Evolutionary conservation across 1,284 basidiomycete species (phyloP).

Genomic region (Malassezia nana): DNA sequence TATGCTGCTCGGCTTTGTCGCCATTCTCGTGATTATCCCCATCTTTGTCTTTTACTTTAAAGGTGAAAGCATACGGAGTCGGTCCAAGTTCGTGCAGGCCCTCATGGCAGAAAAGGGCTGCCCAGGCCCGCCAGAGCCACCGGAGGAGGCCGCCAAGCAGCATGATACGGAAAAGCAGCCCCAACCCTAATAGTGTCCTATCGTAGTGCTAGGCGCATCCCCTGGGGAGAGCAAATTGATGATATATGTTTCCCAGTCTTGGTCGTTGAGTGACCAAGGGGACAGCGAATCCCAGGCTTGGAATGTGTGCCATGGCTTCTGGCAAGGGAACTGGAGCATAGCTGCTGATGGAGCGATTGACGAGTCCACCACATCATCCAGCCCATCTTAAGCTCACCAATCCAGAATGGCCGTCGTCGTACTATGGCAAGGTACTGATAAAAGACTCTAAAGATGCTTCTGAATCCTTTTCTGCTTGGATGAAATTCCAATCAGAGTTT

Average conservation of each 20-base stretch:
- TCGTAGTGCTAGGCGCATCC: neutral
- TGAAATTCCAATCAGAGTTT: too few relatives aligned
- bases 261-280: neutral
- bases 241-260: neutral
- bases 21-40: conserved; percentile 49
- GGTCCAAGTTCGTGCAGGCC: conserved; percentile 48
- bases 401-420: too few relatives aligned
- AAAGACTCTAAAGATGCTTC: too few relatives aligned
- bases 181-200: neutral
- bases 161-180: neutral
- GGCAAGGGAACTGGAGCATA: neutral
- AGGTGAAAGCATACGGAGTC: conserved; percentile 47
- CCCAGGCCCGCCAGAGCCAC: neutral
- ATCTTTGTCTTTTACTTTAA: conserved; percentile 51
- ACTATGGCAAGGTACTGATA: too few relatives aligned
- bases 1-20: conserved; percentile 49
- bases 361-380: neutral
- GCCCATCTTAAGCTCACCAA: too few relatives aligned
- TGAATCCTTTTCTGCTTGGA: too few relatives aligned
- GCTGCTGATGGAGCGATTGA: neutral
- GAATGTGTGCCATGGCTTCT: neutral
- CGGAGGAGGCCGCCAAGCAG: neutral
- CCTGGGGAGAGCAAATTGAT: neutral
- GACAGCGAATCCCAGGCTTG: neutral
- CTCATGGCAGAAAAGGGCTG: conserved; percentile 28